Conservation (phyloP, 2,329 filamentous ascomycete species). For the Colletotrichum tamarilloi region DNA sequence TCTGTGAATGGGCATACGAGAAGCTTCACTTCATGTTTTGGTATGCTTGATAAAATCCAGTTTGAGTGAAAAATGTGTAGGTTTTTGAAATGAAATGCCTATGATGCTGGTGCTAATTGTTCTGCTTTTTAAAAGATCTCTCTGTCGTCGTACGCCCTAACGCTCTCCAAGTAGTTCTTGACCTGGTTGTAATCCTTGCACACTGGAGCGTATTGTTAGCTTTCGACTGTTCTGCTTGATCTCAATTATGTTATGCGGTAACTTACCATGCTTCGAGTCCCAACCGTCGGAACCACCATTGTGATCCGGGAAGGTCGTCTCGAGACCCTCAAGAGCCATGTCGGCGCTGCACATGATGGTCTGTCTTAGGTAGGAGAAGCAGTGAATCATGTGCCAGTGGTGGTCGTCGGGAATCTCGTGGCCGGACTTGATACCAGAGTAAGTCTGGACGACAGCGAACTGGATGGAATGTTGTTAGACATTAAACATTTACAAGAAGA, state of each 20-base stretch:
- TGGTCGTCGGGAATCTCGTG: constrained; percentile 54
- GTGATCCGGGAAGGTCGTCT: constrained; percentile 59
- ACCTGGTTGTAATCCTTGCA: constrained; percentile 57
- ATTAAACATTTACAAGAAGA: not conserved
- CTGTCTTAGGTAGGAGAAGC: constrained; percentile 60
- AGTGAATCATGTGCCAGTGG: constrained; percentile 60
- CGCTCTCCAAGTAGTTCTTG: constrained; percentile 54
- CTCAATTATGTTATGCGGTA: not conserved
- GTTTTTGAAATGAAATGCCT: constrained; percentile 1
- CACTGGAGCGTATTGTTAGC: constrained; percentile 41
- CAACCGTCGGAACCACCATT: constrained; percentile 58
- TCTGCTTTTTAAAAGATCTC: constrained; percentile 49
- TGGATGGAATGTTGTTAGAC: constrained; percentile 1
- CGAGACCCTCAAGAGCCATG: constrained; percentile 56
- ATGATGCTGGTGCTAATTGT: not conserved
- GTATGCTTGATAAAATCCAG: not conserved
- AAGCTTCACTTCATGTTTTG: not conserved
- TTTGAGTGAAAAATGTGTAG: not conserved
- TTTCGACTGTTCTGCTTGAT: not conserved
- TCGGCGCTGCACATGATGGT: constrained; percentile 59
- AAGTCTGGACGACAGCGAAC: constrained; percentile 56
- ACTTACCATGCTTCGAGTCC: constrained; percentile 57
- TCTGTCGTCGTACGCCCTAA: constrained; percentile 56
- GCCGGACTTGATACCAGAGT: constrained; percentile 53
- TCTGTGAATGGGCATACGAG: not conserved